A percentile compares a stretch with the other conserved stretches of the same genome.
These are phyloP conservation scores for Rhizopogon sp. DNA, from an alignment of 768 basidiomycete genomes.

Conservation along the genomic window DNA sequence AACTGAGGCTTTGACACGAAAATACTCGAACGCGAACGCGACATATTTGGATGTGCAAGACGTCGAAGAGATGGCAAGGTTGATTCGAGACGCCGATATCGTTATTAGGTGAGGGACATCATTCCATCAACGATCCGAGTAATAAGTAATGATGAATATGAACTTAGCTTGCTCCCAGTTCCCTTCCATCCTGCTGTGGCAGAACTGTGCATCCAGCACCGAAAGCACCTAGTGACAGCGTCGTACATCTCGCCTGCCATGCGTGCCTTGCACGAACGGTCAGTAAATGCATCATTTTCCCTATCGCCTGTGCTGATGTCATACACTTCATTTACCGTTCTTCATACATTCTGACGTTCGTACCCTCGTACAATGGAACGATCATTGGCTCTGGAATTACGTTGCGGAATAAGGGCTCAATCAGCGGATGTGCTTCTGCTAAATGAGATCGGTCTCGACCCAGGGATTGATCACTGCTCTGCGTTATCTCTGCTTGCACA, in stretches of 20 bases:
- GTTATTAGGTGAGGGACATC: conserved; percentile 68
- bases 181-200: conserved; percentile 69
- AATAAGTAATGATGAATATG: neutral
- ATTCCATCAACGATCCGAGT: neutral
- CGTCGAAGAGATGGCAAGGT: conserved; percentile 33
- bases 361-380: neutral
- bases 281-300: conserved; percentile 13
- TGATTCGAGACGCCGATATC: conserved; percentile 67
- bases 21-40: conserved; percentile 48
- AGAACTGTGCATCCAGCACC: conserved; percentile 60
- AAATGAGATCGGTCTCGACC: conserved; percentile 89
- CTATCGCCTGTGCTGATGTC: neutral
- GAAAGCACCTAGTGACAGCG: conserved; percentile 83
- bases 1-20: conserved; percentile 39
- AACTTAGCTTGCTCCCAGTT: conserved; percentile 70
- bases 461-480: conserved; percentile 86
- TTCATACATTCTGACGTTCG: too few species aligned
- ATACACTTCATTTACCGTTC: neutral
- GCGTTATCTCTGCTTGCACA: conserved; percentile 65
- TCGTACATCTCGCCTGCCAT: conserved; percentile 85
- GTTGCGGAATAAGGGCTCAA: conserved; percentile 41
- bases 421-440: conserved; percentile 65
- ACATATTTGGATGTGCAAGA: conserved; percentile 59
- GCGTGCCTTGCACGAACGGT: conserved; percentile 60
- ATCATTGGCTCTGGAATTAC: neutral